Evolutionary conservation across 352 stramenopile species (phyloP).

Genomic region (Phytophthora palmivora): DNA sequence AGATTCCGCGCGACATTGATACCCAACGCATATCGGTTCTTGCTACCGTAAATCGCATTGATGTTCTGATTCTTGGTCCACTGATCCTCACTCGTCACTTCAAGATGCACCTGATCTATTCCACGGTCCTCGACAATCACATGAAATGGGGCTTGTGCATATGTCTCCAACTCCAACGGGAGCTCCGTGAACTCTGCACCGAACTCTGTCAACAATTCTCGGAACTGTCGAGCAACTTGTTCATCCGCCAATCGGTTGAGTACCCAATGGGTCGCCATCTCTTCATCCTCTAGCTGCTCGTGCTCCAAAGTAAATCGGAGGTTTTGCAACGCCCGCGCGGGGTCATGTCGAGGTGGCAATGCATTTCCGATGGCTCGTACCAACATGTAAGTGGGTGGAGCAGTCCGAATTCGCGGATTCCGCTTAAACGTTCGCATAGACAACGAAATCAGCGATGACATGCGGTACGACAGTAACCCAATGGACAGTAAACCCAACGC

Average conservation of each 20-base stretch:
- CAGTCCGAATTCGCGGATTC: not conserved
- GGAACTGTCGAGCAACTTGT: conserved; percentile 33
- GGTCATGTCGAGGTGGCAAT: conserved; percentile 61
- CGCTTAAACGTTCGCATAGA: not conserved
- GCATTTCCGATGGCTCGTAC: conserved; percentile 58
- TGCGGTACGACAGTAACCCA: conserved; percentile 32
- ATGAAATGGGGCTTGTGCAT: conserved; percentile 45
- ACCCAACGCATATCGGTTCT: conserved; percentile 59
- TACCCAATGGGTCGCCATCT: conserved; percentile 54
- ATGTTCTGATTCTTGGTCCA: conserved; percentile 42
- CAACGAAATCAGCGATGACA: conserved; percentile 20
- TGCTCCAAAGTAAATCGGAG: conserved; percentile 61
- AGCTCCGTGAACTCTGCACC: conserved; percentile 48
- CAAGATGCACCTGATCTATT: conserved; percentile 40
- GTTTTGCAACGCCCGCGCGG: conserved; percentile 45
- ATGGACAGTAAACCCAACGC: conserved; percentile 31
- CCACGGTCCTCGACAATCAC: conserved; percentile 54
- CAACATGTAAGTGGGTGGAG: conserved; percentile 40
- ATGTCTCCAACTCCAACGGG: conserved; percentile 43
- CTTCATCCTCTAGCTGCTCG: conserved; percentile 46
- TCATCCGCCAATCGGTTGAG: conserved; percentile 56
- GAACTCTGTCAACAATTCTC: conserved; percentile 45
- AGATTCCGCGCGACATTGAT: conserved; percentile 58
- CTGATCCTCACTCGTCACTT: conserved; percentile 24
- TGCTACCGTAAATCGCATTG: conserved; percentile 54